Base-by-base conservation (phyloP, 257 asterid genomes). In the Solanum lycopersicoides region DNA sequence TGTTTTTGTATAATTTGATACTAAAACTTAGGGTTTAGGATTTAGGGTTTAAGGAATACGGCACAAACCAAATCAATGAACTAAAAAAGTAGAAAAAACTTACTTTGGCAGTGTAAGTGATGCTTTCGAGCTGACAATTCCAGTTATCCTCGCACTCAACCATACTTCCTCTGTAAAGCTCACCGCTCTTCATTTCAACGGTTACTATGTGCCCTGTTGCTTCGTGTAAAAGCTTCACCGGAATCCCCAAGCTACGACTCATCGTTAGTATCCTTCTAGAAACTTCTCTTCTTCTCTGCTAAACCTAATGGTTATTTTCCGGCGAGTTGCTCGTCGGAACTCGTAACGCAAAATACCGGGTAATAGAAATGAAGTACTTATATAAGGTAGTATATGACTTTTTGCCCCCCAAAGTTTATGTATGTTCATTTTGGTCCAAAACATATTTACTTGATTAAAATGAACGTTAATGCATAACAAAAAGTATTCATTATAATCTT, bases 221-320 rank as follows among this genome's bases (percentile, higher is more conserved):
- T 89, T 96, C 98, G 92, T 95, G 98, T 82, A 96, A 93, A 89
- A 95, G 95, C 95, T 96, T 96, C 94, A 96, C 98, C 89, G 98
- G 99, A 73, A 96, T 94, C 25, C 98, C 98, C 83, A 95, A 92
- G 91, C 98, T 95, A 89, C 97, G 95, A 90, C 96, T 95, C 99
- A 96, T 96, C 9, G 18, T 86, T 34, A 72, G 8, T 34, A 20
- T 15, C n/a, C 79, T 72, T 34, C 79, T 34, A 34, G 28, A 72
- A 72, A 2, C 79, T 72, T 72, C 79, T 35, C 25, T 18, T 72
- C 79, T 45, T 73, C 30, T 25, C 60, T 63, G 65, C 84, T 76
- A 85, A 88, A 76, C 90, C 82, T 82, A 88, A 72, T 16, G 12
- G 28, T 18, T 4, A 12, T 9, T 20, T 35, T 1, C 47, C 28